Evolutionary conservation across 139 green algal genomes (phyloP).

Genomic region (Chlamydomonas sphaeroides): DNA sequence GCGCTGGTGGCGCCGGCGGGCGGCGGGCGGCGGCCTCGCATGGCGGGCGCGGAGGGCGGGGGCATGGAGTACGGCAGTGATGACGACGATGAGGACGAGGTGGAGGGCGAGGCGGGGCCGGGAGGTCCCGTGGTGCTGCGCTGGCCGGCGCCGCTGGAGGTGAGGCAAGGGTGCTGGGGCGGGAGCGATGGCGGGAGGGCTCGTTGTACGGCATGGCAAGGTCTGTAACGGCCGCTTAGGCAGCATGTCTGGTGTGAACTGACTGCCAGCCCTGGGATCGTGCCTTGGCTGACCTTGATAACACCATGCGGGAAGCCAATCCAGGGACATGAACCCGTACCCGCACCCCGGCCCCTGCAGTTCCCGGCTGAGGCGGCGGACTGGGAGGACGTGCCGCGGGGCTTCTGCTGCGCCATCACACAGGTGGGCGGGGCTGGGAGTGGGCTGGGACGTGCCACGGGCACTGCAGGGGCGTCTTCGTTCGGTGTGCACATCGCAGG

Average conservation of each 20-base stretch:
- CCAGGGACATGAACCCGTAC: too few relatives aligned
- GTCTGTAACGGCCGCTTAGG: too few relatives aligned
- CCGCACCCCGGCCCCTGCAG: neutral
- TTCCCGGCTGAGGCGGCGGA: neutral
- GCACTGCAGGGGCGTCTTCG: too few relatives aligned
- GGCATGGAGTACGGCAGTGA: neutral
- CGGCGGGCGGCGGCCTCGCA: too few relatives aligned
- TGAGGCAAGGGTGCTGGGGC: neutral
- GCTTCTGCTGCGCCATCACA: slow-evolving; percentile 38
- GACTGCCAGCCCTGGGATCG: too few relatives aligned
- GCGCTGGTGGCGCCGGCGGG: neutral
- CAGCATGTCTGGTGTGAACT: too few relatives aligned
- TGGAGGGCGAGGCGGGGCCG: neutral
- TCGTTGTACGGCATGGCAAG: too few relatives aligned
- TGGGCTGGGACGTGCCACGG: too few relatives aligned
- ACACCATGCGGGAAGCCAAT: neutral
- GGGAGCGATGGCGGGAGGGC: too few relatives aligned
- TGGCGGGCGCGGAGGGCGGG: neutral
- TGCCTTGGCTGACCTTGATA: too few relatives aligned
- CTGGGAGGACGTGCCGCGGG: slow-evolving; percentile 37
- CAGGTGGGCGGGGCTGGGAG: too few relatives aligned
- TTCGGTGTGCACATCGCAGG: too few relatives aligned
- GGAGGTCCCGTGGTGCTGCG: neutral
- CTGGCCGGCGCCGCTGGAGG: slow-evolving; percentile 23
- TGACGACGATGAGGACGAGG: neutral